Percentiles rank a stretch among this genome's conserved stretches.
These are phyloP conservation scores for Jaltomata sinuosa DNA, from an alignment of 257 asterid species.

Conservation along the genomic window DNA sequence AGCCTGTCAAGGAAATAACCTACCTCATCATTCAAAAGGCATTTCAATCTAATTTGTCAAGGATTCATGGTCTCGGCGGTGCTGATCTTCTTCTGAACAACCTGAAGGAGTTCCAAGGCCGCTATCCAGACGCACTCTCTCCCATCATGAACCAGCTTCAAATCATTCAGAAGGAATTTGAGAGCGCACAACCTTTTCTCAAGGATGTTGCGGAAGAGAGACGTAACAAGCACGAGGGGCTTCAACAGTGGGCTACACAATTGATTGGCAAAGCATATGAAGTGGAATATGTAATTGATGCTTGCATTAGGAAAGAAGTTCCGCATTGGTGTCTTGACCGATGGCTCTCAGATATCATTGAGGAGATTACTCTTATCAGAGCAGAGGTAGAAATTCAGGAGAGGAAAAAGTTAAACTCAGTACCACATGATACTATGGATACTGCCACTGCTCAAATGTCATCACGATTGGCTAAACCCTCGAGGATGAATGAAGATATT, in stretches of 20 bases:
- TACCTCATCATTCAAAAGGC: not conserved
- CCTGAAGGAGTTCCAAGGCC: not conserved
- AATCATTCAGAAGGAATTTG: not conserved
- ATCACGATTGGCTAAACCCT: not conserved
- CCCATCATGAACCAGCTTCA: not conserved
- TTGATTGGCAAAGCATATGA: conserved; percentile 6
- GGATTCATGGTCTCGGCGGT: not conserved
- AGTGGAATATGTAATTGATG: conserved; percentile 9
- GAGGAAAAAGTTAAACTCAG: not conserved
- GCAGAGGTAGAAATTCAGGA: not conserved
- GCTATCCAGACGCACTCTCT: not conserved
- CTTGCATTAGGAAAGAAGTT: not conserved
- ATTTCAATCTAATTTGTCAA: not conserved
- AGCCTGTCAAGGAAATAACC: not conserved
- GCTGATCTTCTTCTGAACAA: not conserved
- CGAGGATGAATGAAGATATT: not conserved
- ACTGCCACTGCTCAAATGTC: not conserved
- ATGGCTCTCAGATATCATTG: not conserved
- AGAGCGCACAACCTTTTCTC: not conserved
- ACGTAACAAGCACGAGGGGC: not conserved
- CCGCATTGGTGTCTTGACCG: not conserved
- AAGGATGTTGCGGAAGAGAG: not conserved
- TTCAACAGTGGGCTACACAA: not conserved
- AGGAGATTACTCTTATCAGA: not conserved
- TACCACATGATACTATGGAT: not conserved